These are phyloP conservation scores for Larix kaempferi DNA, from an alignment of 75 land plant genomes.

Conservation along the genomic window DNA sequence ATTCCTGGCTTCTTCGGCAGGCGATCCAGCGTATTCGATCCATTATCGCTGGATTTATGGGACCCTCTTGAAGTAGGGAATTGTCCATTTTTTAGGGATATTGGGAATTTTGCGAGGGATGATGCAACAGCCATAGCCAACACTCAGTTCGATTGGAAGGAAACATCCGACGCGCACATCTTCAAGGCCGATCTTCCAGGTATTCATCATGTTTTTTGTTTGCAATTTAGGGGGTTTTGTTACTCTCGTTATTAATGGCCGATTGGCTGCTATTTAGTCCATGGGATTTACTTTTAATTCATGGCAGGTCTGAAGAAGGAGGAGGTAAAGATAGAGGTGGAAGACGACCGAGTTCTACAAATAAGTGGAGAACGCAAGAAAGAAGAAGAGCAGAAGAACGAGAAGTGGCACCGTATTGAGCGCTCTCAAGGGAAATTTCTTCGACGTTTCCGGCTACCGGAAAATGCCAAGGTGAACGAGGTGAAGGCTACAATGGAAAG, in stretches of 20 bases:
- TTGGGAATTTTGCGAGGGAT: no score
- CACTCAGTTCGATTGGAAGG: slow-evolving; percentile 22
- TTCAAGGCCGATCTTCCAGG: slow-evolving; percentile 24
- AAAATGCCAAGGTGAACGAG: slow-evolving; percentile 11
- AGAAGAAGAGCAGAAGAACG: slow-evolving; percentile 13
- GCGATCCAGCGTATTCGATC: slow-evolving; percentile 12
- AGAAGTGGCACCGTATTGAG: slow-evolving; percentile 28
- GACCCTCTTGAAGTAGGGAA: not conserved
- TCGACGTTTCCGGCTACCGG: slow-evolving; percentile 23
- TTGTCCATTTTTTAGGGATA: no score
- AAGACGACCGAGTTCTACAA: slow-evolving; percentile 27
- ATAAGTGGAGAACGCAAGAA: slow-evolving; percentile 28
- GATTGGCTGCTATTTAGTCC: slow-evolving; percentile 22
- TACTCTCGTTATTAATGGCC: not conserved
- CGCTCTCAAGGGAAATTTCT: slow-evolving; percentile 17
- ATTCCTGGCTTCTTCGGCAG: slow-evolving; percentile 12
- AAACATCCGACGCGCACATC: slow-evolving; percentile 13
- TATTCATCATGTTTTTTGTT: not conserved
- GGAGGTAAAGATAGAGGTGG: slow-evolving; percentile 15
- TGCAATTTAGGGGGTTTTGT: no score
- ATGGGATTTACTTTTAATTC: slow-evolving; percentile 13
- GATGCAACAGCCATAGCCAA: slow-evolving; percentile 16
- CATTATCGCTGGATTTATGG: slow-evolving; percentile 12
- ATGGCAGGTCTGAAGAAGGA: slow-evolving; percentile 15
- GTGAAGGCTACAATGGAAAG: slow-evolving; percentile 39